Percentiles rank a stretch among this genome's conserved stretches.
phyloP scores from a whole-genome alignment of 2,329 filamentous ascomycete genomes.

The Zasmidium citrigriseum region DNA sequence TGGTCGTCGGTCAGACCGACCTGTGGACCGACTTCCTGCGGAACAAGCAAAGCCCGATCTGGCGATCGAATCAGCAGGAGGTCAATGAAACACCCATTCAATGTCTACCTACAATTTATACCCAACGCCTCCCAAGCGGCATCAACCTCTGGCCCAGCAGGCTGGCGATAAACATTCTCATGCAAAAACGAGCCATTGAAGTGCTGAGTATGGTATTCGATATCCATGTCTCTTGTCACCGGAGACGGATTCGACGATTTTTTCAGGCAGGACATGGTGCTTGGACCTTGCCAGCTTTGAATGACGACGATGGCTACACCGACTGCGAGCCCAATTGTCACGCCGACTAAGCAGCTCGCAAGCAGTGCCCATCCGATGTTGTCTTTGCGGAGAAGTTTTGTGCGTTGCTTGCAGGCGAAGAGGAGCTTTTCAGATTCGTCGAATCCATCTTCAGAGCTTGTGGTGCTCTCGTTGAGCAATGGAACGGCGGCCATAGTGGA shows the following conservation, averaged over 20 bases:
- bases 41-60: conserved; percentile 15
- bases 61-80: background rate
- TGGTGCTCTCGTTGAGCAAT: background rate
- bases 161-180: conserved; percentile 55
- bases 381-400: conserved; percentile 9
- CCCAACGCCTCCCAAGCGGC: conserved; percentile 59
- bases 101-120: conserved; percentile 43
- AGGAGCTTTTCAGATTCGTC: conserved; percentile 16
- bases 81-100: conserved; percentile 25
- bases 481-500: conserved; percentile 5
- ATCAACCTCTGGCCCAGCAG: conserved; percentile 49
- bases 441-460: conserved; percentile 14
- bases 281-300: conserved; percentile 6
- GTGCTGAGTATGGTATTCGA: conserved; percentile 20
- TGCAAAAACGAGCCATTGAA: conserved; percentile 62
- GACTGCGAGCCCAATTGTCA: conserved; percentile 20
- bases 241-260: conserved; percentile 16
- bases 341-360: conserved; percentile 11
- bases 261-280: conserved; percentile 3
- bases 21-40: conserved; percentile 14
- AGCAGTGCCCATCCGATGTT: conserved; percentile 19
- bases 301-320: conserved; percentile 15
- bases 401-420: background rate
- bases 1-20: conserved; percentile 57
- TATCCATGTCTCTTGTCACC: conserved; percentile 19